Conservation (phyloP, 768 basidiomycete species). For the Xanthoconium purpureum region DNA sequence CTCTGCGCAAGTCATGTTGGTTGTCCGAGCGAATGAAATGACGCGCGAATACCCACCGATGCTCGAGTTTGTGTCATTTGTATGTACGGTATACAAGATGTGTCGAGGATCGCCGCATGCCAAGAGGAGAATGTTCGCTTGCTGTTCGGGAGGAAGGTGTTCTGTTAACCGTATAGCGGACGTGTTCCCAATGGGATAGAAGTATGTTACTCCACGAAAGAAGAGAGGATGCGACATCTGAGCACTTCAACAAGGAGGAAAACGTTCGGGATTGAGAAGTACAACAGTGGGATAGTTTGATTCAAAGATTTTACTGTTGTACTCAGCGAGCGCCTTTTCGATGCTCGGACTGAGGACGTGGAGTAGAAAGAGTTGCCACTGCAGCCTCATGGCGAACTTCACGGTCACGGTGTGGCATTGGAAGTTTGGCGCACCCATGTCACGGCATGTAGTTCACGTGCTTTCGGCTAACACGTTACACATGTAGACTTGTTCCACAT, state of each 20-base stretch:
- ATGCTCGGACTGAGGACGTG: no score
- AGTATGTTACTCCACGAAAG: slow-evolving; percentile 37
- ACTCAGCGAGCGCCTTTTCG: background rate
- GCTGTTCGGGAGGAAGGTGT: slow-evolving; percentile 44
- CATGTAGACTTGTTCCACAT: no score
- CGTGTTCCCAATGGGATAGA: slow-evolving; percentile 62
- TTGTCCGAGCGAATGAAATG: background rate
- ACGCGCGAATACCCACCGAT: slow-evolving; percentile 6
- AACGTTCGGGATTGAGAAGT: background rate
- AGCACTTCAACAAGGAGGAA: background rate
- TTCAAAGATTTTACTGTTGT: no score
- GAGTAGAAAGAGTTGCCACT: no score
- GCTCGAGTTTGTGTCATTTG: slow-evolving; percentile 7
- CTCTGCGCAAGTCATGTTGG: slow-evolving; percentile 10
- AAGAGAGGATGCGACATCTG: slow-evolving; percentile 28
- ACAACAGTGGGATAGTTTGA: no score
- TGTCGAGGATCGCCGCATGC: slow-evolving; percentile 58
- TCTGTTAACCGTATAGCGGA: slow-evolving; percentile 49
- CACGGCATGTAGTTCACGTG: no score
- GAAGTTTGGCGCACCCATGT: no score
- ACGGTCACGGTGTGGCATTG: no score
- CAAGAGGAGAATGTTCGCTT: slow-evolving; percentile 49
- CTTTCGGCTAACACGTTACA: no score
- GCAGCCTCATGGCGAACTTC: no score
- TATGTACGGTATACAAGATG: slow-evolving; percentile 47